Conservation (phyloP, 2,329 filamentous ascomycete genomes). For the Furcasterigmium furcatum region DNA sequence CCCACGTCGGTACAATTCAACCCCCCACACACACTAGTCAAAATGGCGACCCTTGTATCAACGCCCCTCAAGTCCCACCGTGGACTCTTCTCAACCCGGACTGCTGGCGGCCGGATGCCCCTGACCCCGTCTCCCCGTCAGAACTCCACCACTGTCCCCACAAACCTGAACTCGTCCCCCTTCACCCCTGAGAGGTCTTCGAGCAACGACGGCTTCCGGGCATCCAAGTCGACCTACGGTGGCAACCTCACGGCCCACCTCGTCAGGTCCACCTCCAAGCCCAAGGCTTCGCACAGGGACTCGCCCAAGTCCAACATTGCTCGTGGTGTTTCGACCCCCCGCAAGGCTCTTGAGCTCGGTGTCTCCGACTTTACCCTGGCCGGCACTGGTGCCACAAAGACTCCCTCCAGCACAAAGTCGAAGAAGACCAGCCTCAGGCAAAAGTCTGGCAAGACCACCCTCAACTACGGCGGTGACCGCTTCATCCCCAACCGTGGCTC, state of each 20-base stretch:
- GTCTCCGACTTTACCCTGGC: constrained; percentile 91
- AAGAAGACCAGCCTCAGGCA: constrained; percentile 50
- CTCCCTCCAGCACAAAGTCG: constrained; percentile 53
- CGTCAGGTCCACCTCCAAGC: constrained; percentile 63
- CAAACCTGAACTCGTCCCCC: constrained; percentile 65
- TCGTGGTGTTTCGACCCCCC: constrained; percentile 69
- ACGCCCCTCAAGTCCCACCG: constrained; percentile 95
- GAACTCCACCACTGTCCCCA: constrained; percentile 44
- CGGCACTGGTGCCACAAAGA: constrained; percentile 69
- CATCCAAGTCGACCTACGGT: constrained; percentile 72
- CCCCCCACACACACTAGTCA: constrained; percentile 42
- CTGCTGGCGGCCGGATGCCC: constrained; percentile 91
- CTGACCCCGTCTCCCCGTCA: constrained; percentile 86
- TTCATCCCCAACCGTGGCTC: constrained; percentile 94
- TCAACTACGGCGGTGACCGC: constrained; percentile 79
- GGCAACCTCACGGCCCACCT: constrained; percentile 79
- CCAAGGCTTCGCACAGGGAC: constrained; percentile 68
- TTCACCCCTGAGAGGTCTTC: constrained; percentile 68
- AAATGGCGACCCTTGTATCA: constrained; percentile 77
- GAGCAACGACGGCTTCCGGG: constrained; percentile 44
- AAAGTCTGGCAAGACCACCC: constrained; percentile 69
- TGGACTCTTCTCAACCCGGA: constrained; percentile 87
- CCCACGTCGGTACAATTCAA: constrained; percentile 39
- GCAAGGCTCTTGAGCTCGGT: constrained; percentile 80
- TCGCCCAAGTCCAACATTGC: constrained; percentile 98